Percentiles rank a stretch among this genome's conserved stretches.
phyloP scores from a whole-genome alignment of 2,329 filamentous ascomycete genomes.

The Acephala macrosclerotiorum region DNA sequence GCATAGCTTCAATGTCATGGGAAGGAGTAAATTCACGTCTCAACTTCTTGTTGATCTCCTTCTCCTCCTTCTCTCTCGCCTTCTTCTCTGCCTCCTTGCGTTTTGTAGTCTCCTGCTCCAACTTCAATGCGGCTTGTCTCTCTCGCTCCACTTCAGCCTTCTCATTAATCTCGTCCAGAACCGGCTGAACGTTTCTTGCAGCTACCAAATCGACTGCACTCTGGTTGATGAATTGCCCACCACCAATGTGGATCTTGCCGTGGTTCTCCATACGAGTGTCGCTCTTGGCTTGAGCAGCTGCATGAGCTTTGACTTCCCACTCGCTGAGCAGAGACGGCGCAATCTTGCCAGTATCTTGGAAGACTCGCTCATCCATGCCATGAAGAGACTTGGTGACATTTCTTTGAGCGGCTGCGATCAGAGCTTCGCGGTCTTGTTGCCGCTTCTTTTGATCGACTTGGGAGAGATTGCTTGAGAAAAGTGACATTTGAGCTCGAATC shows the following conservation, averaged over 20 bases:
- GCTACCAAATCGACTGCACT: conserved; percentile 83
- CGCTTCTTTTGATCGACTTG: conserved; percentile 78
- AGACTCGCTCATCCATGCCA: conserved; percentile 83
- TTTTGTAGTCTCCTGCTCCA: conserved; percentile 71
- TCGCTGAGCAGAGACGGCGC: conserved; percentile 73
- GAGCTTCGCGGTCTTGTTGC: conserved; percentile 73
- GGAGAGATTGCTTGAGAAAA: conserved; percentile 72
- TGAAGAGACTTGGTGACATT: conserved; percentile 84
- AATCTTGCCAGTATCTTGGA: conserved; percentile 76
- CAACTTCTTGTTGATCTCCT: conserved; percentile 59
- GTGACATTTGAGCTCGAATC: conserved; percentile 81
- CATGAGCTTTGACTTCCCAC: conserved; percentile 81
- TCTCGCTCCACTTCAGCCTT: conserved; percentile 77
- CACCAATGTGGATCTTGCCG: conserved; percentile 74
- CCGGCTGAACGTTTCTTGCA: conserved; percentile 77
- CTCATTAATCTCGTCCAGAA: conserved; percentile 84
- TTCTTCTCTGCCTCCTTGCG: conserved; percentile 65
- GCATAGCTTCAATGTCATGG: conserved; percentile 11
- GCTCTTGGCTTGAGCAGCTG: conserved; percentile 70
- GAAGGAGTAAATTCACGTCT: conserved; percentile 60
- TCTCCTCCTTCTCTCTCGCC: conserved; percentile 60
- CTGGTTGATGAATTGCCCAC: conserved; percentile 80
- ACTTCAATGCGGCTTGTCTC: conserved; percentile 65
- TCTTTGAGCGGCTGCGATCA: conserved; percentile 81
- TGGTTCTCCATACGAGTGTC: conserved; percentile 65